phyloP scores from a whole-genome alignment of 345 rosid genomes.

The Triadica sebifera region DNA sequence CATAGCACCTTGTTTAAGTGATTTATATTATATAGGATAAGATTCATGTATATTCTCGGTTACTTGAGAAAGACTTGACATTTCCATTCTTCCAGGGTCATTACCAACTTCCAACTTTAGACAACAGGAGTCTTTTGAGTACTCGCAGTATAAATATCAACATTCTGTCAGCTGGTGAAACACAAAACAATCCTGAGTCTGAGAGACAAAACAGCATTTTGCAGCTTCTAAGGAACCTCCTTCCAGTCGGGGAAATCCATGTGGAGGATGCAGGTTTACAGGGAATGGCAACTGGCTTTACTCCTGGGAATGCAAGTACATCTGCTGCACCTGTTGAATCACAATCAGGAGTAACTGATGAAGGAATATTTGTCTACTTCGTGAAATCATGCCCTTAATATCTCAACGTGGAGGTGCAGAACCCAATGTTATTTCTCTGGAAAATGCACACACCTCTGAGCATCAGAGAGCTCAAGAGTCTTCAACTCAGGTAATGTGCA shows the following conservation, averaged over 20 bases:
- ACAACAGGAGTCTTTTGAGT: constrained; percentile 37
- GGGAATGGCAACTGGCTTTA: constrained; percentile 33
- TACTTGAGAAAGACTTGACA: not conserved
- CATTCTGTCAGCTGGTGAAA: constrained; percentile 38
- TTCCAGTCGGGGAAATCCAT: constrained; percentile 57
- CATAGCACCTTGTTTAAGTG: no score
- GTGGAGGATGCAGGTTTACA: constrained; percentile 39
- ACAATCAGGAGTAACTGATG: constrained; percentile 42
- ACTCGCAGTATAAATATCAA: constrained; percentile 39
- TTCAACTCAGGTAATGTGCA: constrained; percentile 29
- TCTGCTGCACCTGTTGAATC: constrained; percentile 32
- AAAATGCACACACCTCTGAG: constrained; percentile 20
- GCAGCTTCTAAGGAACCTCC: constrained; percentile 48
- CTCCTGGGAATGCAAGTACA: constrained; percentile 29
- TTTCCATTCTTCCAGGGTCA: constrained; percentile 35
- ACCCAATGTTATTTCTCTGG: constrained; percentile 24
- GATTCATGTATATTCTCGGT: not conserved
- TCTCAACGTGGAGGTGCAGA: constrained; percentile 38
- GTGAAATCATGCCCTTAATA: constrained; percentile 58
- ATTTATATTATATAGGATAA: no score
- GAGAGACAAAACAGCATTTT: constrained; percentile 45
- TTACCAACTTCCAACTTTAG: constrained; percentile 32
- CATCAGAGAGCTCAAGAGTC: constrained; percentile 21
- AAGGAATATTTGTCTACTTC: constrained; percentile 65
- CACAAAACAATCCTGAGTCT: constrained; percentile 43